Base-by-base conservation (phyloP, 2,329 filamentous ascomycete species). In the Neophaeococcomyces mojaviensis region DNA sequence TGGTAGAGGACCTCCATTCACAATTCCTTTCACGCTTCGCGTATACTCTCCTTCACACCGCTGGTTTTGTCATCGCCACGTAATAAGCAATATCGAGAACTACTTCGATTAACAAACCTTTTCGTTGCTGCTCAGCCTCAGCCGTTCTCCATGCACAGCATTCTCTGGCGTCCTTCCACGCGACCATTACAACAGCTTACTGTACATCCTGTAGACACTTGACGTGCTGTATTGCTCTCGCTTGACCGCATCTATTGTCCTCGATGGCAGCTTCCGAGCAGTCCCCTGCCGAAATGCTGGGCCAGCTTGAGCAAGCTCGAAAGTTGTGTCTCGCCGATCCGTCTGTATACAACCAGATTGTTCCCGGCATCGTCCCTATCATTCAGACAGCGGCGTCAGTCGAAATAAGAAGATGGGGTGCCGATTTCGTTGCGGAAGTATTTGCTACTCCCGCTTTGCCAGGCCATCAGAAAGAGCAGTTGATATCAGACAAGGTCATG, bases 381-480 rank as follows among this genome's bases (percentile, higher is more conserved):
- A 86, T 96, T 65, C 82, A 83, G 50, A 79, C 84, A 42, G 74
- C 76, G 54, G 77, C 86, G 53, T 77, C 79, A 50, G 68, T 95
- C 47, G 87, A 94, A 66, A 72, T 97, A 59, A 84, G 88, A 66
- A 76, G 89, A 83, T 98, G 92, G 92, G 92, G 90, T 20, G 84
- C 89, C 52, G 89, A 96, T 51, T 98, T 98, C 62, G 74, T 98
- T 35, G 88, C 90, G 47, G 92, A 98, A 71, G 88, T 89, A 2
- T 97, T 98, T 68, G 84, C 92, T 47, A 94, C 87, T 49, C 92
- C 94, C n/a, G 80, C 84, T 18, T 74, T 97, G 58, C 72, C 82
- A 16, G 73, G 79, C 49, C 75, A 82, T 43, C 81, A 86, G 64
- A 98, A 97, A 73, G 87, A 80, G 72, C 81, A 81, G 50, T 73